A percentile compares a stretch with the other conserved stretches of the same genome.
These are phyloP conservation scores for Hymenoscyphus occultus DNA, from an alignment of 2,329 filamentous ascomycete genomes.

Conservation along the genomic window DNA sequence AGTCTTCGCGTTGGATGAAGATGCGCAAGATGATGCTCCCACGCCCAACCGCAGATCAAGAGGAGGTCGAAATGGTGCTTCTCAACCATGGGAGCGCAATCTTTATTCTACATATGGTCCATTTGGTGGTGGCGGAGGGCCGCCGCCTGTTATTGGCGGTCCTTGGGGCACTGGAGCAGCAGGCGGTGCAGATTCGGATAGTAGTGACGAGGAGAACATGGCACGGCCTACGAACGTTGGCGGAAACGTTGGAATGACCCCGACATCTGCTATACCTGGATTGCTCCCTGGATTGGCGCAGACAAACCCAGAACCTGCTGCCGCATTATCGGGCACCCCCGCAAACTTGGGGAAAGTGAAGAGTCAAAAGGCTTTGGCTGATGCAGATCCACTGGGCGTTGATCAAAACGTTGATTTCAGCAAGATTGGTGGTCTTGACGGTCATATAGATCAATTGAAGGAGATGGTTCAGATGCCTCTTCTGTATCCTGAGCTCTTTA, in stretches of 20 bases:
- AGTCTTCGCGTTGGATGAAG: conserved; percentile 69
- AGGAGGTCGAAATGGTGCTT: conserved; percentile 52
- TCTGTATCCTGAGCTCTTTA: conserved; percentile 91
- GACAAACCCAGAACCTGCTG: conserved; percentile 55
- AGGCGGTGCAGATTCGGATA: conserved; percentile 86
- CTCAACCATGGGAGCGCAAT: conserved; percentile 65
- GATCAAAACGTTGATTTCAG: conserved; percentile 91
- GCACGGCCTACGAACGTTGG: conserved; percentile 58
- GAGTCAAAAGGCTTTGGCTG: conserved; percentile 85
- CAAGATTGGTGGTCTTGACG: conserved; percentile 86
- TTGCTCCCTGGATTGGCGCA: conserved; percentile 51
- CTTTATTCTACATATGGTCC: conserved; percentile 89
- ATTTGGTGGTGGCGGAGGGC: conserved; percentile 81
- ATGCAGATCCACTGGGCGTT: conserved; percentile 91
- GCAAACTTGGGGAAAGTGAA: conserved; percentile 92
- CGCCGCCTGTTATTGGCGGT: conserved; percentile 50
- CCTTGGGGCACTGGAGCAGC: conserved; percentile 71
- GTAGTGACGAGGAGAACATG: conserved; percentile 87
- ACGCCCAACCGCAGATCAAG: conserved; percentile 64
- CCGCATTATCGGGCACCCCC: conserved; percentile 57
- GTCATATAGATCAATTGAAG: conserved; percentile 94
- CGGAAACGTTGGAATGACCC: conserved; percentile 64
- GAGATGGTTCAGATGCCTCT: conserved; percentile 97
- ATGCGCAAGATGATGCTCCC: conserved; percentile 63
- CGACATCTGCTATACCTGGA: conserved; percentile 51